These are phyloP conservation scores for Eimeria tenella DNA, from an alignment of 169 alveolate species.

Conservation along the genomic window DNA sequence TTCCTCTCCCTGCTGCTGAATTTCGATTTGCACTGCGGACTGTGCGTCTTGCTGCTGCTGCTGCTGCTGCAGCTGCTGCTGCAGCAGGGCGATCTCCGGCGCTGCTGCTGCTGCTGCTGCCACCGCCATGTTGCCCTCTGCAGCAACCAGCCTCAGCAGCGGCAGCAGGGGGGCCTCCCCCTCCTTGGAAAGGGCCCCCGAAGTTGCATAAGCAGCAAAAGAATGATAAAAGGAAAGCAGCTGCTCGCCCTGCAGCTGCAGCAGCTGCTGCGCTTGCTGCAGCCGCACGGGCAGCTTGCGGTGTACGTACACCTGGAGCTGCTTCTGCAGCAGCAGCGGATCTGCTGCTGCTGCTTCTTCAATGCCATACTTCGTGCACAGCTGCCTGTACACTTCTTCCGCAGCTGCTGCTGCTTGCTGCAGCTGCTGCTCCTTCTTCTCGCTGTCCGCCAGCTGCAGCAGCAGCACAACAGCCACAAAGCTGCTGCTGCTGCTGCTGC, in stretches of 20 bases:
- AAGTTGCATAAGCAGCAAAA: not conserved
- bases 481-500: too few relatives aligned
- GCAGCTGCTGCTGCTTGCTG: not conserved
- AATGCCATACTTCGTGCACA: not conserved
- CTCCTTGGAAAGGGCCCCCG: not conserved
- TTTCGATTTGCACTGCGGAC: not conserved
- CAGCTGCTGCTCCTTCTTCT: not conserved
- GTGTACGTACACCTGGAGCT: not conserved
- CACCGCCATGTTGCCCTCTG: not conserved
- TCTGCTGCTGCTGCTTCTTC: not conserved
- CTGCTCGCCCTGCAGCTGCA: not conserved
- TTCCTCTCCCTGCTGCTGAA: not conserved
- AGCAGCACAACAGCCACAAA: not conserved
- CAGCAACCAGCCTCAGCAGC: not conserved
- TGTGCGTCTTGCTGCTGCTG: not conserved
- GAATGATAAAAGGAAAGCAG: not conserved
- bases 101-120: conserved; percentile 1
- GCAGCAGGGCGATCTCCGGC: not conserved
- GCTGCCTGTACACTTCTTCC: not conserved
- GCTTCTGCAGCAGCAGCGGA: conserved; percentile 3
- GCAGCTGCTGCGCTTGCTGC: not conserved
- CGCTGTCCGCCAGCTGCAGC: not conserved
- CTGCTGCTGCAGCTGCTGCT: not conserved
- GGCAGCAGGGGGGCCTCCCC: not conserved
- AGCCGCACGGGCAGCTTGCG: not conserved